phyloP scores from a whole-genome alignment of 805 yeast genomes.

The Ascoidea asiatica region DNA sequence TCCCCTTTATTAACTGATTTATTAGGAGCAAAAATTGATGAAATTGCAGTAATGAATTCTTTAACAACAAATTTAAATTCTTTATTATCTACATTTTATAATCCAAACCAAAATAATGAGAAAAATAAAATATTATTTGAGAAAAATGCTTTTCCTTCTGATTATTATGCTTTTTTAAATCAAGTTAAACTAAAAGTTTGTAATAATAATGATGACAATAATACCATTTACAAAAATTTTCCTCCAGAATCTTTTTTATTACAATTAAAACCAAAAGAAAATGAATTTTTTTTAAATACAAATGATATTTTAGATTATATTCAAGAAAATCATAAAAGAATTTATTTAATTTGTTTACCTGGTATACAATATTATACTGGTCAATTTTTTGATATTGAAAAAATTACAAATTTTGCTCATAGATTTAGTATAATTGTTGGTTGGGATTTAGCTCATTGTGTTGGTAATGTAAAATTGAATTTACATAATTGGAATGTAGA shows the following conservation, averaged over 20 bases:
- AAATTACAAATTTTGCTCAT: constrained; percentile 57
- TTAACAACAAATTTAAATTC: constrained; percentile 74
- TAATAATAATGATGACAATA: not conserved
- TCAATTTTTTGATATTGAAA: constrained; percentile 62
- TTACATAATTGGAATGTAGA: constrained; percentile 87
- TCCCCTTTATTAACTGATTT: constrained; percentile 54
- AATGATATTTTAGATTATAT: constrained; percentile 48
- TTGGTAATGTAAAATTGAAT: constrained; percentile 66
- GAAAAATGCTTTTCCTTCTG: constrained; percentile 84
- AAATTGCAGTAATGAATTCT: constrained; percentile 82
- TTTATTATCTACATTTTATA: constrained; percentile 59
- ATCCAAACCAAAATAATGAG: constrained; percentile 32
- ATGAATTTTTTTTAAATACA: constrained; percentile 43
- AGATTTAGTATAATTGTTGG: constrained; percentile 47
- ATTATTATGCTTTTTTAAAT: constrained; percentile 72
- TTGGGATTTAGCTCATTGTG: constrained; percentile 95
- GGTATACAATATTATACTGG: constrained; percentile 93
- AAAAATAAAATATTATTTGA: constrained; percentile 70
- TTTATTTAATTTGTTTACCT: constrained; percentile 68
- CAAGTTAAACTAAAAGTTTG: constrained; percentile 35
- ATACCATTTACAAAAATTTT: constrained; percentile 12
- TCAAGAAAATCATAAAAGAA: constrained; percentile 37
- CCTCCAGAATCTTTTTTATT: constrained; percentile 40
- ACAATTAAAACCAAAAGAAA: constrained; percentile 46
- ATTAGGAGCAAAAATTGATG: constrained; percentile 65